These are phyloP conservation scores for Neonectria sp. DNA, from an alignment of 2,329 filamentous ascomycete genomes.

Conservation along the genomic window DNA sequence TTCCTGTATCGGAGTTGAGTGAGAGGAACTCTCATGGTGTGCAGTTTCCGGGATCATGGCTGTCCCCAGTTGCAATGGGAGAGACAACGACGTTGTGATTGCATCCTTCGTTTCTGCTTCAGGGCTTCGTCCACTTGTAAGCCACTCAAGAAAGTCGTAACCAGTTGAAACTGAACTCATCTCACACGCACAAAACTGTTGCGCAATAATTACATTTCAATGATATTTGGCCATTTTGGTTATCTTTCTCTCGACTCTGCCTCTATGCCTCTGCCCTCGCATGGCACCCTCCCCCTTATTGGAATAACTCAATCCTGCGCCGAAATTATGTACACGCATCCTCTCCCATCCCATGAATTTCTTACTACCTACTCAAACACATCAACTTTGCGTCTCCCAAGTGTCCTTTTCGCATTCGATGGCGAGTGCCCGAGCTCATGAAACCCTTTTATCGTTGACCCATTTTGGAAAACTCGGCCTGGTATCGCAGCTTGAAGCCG, in stretches of 20 bases:
- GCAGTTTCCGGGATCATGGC: neutral
- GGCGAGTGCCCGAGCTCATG: neutral
- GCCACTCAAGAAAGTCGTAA: too few species aligned
- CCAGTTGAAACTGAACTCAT: neutral
- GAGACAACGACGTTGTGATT: neutral
- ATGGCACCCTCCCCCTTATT: constrained; percentile 15
- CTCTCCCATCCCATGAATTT: constrained; percentile 20
- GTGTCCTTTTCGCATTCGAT: neutral
- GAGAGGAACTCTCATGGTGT: neutral
- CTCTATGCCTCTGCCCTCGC: constrained; percentile 21
- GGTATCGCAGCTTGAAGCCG: constrained; percentile 90
- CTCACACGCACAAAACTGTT: neutral
- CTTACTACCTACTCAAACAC: constrained; percentile 32
- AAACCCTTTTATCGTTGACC: constrained; percentile 45
- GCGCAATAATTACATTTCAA: constrained; percentile 2
- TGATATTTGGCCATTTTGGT: constrained; percentile 21
- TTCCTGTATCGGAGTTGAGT: neutral
- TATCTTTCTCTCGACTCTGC: constrained; percentile 2
- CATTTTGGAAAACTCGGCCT: constrained; percentile 77
- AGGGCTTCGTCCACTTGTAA: neutral
- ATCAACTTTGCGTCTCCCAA: constrained; percentile 15
- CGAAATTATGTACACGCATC: constrained; percentile 30
- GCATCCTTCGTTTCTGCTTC: too few species aligned
- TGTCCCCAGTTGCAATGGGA: neutral
- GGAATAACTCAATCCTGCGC: constrained; percentile 28